These are phyloP conservation scores for Alternaria conjuncta DNA, from an alignment of 2,329 filamentous ascomycete genomes.

Conservation along the genomic window DNA sequence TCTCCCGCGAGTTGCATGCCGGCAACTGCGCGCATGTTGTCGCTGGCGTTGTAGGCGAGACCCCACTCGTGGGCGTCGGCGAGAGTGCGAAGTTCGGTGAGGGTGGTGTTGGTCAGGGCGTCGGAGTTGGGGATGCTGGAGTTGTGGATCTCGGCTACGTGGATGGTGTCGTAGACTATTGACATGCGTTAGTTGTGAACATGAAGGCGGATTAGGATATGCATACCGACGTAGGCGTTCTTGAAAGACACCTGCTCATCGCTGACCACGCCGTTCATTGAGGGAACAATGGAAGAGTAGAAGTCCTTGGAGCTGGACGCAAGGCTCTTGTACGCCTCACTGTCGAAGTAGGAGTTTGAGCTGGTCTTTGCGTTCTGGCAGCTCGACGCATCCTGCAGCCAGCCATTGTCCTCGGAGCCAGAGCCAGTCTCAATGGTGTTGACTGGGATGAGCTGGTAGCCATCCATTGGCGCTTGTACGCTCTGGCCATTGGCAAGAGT, in stretches of 20 bases:
- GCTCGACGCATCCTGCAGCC: constrained; percentile 64
- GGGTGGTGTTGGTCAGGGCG: constrained; percentile 65
- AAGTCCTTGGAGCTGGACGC: constrained; percentile 59
- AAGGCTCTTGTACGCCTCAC: constrained; percentile 56
- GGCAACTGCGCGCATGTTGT: constrained; percentile 53
- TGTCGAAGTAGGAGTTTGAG: constrained; percentile 65
- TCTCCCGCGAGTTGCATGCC: constrained; percentile 58
- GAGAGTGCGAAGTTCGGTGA: constrained; percentile 71
- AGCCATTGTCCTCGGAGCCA: constrained; percentile 63
- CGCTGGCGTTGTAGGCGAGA: constrained; percentile 76
- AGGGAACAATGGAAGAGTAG: constrained; percentile 59
- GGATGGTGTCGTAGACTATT: constrained; percentile 65
- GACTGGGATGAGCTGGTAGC: constrained; percentile 85
- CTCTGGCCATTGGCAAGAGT: constrained; percentile 73
- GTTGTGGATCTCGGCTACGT: constrained; percentile 69
- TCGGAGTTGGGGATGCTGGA: constrained; percentile 62
- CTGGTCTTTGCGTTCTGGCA: constrained; percentile 63
- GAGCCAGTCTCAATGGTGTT: constrained; percentile 65
- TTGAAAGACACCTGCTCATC: constrained; percentile 60
- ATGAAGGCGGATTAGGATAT: no score
- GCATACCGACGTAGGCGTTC: constrained; percentile 68
- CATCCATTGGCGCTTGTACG: constrained; percentile 72
- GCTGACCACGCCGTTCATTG: constrained; percentile 61
- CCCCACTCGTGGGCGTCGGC: constrained; percentile 83
- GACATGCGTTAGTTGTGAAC: no score